These are phyloP conservation scores for Paraphaeosphaeria sporulosa DNA, from an alignment of 2,329 filamentous ascomycete genomes.

Conservation along the genomic window DNA sequence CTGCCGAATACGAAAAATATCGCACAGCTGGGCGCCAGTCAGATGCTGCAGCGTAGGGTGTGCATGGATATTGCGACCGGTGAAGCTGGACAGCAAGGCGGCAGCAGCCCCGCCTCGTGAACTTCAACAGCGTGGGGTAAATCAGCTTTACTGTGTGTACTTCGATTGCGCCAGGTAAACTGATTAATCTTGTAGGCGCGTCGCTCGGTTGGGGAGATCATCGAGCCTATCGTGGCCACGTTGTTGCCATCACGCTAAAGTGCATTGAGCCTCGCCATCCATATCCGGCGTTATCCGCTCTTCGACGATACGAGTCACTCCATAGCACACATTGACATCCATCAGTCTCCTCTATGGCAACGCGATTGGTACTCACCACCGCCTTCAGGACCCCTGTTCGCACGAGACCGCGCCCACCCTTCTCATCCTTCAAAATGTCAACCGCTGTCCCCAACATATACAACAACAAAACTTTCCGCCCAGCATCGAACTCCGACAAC, in stretches of 20 bases:
- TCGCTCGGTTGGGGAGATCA: no score
- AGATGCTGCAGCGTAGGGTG: not conserved
- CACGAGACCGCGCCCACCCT: no score
- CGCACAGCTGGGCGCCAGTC: not conserved
- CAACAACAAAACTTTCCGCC: conserved; percentile 13
- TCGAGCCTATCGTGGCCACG: no score
- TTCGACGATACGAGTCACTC: not conserved
- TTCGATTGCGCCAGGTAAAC: no score
- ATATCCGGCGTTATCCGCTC: not conserved
- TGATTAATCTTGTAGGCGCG: no score
- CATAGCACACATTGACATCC: no score
- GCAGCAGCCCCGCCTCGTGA: not conserved
- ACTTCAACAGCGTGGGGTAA: not conserved
- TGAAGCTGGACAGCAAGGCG: not conserved
- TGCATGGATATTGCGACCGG: not conserved
- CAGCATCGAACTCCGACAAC: conserved; percentile 6
- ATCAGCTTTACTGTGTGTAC: no score
- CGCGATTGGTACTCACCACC: not conserved
- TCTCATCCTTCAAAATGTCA: not conserved
- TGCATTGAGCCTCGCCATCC: not conserved
- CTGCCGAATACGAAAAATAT: not conserved
- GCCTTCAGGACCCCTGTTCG: not conserved
- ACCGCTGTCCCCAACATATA: not conserved
- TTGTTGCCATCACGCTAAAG: no score
- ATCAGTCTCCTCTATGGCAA: no score